phyloP scores from a whole-genome alignment of 1,284 basidiomycete species.

The Trametes versicolor region DNA sequence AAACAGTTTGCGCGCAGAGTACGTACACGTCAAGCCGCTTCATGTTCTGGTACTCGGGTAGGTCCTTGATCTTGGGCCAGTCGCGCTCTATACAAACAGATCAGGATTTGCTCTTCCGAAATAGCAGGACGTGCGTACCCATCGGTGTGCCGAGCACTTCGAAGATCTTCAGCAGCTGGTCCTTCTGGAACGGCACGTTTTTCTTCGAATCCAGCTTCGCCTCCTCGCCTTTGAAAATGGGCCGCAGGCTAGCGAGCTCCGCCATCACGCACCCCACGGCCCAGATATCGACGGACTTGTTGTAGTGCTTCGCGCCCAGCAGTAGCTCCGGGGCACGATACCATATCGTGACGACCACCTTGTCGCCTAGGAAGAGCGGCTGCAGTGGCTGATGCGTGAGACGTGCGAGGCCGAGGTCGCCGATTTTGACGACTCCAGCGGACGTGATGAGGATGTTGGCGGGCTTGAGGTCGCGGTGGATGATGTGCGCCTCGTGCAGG shows the following conservation, averaged over 20 bases:
- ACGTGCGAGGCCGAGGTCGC: conserved; percentile 94
- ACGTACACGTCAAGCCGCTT: conserved; percentile 80
- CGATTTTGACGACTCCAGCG: conserved; percentile 94
- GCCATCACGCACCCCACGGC: conserved; percentile 98
- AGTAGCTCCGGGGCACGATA: conserved; percentile 97
- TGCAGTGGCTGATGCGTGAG: conserved; percentile 88
- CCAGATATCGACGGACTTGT: conserved; percentile 96
- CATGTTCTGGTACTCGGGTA: conserved; percentile 91
- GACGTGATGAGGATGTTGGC: conserved; percentile 98
- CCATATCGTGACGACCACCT: conserved; percentile 99
- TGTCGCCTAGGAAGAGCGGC: conserved; percentile 90
- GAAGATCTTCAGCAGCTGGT: conserved; percentile 95
- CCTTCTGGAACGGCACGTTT: conserved; percentile 93
- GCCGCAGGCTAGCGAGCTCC: conserved; percentile 91
- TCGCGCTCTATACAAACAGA: conserved; percentile 64
- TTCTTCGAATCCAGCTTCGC: conserved; percentile 95
- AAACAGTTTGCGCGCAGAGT: conserved; percentile 8
- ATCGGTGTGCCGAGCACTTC: conserved; percentile 91
- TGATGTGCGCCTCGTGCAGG: conserved; percentile 93
- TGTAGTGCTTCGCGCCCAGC: conserved; percentile 96
- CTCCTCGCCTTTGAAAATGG: conserved; percentile 99
- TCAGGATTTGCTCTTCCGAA: conserved; percentile 4
- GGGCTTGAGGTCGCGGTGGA: conserved; percentile 97
- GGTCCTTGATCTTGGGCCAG: conserved; percentile 89
- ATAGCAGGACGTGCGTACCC: conserved; percentile 5